Evolutionary conservation across 139 green algal species (phyloP).

Genomic region (Closterium sp.): DNA sequence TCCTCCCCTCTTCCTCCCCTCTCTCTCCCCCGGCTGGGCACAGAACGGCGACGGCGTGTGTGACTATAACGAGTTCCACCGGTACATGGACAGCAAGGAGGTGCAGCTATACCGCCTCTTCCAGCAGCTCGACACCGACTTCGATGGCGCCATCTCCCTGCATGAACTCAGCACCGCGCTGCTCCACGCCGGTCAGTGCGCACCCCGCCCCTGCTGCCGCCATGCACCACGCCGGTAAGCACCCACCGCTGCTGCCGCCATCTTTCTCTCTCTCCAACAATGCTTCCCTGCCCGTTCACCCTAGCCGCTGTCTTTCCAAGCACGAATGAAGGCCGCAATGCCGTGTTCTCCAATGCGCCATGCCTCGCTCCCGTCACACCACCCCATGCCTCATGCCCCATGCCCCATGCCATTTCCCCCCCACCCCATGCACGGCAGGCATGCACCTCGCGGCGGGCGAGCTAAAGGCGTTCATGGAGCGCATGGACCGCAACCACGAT

Average conservation of each 20-base stretch:
- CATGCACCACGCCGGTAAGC: neutral
- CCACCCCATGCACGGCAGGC: too few species aligned
- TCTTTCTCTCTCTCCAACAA: neutral
- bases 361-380: too few species aligned
- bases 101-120: constrained; percentile 31
- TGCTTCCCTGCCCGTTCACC: neutral
- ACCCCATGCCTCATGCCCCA: neutral
- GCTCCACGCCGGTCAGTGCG: constrained; percentile 6
- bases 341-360: too few species aligned
- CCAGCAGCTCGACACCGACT: constrained; percentile 20
- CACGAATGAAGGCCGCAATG: neutral
- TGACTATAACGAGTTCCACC: constrained; percentile 25
- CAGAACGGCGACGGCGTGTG: constrained; percentile 18
- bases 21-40: neutral
- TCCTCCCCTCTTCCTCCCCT: neutral
- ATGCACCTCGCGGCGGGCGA: neutral
- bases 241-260: neutral
- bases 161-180: neutral
- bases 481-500: neutral
- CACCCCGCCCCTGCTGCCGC: neutral
- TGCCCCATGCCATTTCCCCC: neutral
- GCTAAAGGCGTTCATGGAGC: neutral
- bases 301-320: neutral
- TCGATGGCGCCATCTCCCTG: constrained; percentile 2
- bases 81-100: constrained; percentile 33